Conservation (phyloP, 2,329 filamentous ascomycete genomes). For the Clonostachys chloroleuca region DNA sequence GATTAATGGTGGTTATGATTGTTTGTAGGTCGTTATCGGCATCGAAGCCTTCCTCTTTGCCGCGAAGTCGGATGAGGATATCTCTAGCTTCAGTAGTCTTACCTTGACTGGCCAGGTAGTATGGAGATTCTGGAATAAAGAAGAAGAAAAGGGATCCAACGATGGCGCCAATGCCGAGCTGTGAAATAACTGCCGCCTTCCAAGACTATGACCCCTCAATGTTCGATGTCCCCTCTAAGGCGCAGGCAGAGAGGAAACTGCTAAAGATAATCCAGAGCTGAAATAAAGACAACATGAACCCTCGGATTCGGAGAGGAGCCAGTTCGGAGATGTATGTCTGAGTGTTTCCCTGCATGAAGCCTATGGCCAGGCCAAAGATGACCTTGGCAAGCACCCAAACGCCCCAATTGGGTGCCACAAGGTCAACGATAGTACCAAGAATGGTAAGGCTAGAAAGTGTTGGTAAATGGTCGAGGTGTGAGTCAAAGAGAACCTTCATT, state of each 20-base stretch:
- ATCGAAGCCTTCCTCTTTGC: background rate
- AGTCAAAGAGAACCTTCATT: background rate
- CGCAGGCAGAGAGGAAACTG: background rate
- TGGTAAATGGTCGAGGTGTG: no score
- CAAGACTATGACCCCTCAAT: background rate
- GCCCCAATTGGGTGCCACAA: background rate
- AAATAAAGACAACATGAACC: conserved; percentile 1
- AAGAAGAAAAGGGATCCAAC: background rate
- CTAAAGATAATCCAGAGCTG: conserved; percentile 2
- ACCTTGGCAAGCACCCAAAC: conserved; percentile 1
- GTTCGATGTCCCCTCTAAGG: background rate
- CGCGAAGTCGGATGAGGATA: background rate
- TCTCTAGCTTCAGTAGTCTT: background rate
- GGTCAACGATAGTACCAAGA: background rate
- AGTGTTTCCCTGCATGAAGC: conserved; percentile 1
- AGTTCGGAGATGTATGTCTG: conserved; percentile 1
- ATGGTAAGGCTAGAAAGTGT: background rate
- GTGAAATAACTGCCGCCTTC: background rate
- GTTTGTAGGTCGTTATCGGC: background rate
- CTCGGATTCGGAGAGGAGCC: background rate
- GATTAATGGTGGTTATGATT: background rate
- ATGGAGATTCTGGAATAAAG: background rate
- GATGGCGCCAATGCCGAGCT: background rate
- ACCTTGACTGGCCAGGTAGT: background rate
- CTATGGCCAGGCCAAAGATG: conserved; percentile 1